These are phyloP conservation scores for Fusarium sp. DNA, from an alignment of 2,329 filamentous ascomycete species.

Conservation along the genomic window DNA sequence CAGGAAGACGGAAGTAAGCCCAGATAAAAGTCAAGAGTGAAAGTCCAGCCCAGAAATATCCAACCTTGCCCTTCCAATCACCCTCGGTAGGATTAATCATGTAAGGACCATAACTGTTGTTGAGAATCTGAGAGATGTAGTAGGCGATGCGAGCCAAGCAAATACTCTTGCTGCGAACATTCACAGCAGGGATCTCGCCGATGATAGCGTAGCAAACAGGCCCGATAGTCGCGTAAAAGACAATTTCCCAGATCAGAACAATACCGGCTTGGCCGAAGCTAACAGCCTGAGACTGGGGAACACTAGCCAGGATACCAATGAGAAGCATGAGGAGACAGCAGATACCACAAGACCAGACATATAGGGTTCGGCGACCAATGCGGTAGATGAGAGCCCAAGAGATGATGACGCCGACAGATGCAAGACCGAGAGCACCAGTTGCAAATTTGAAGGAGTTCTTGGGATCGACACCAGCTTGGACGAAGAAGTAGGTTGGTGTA, in stretches of 20 bases:
- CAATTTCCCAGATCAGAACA: constrained; percentile 57
- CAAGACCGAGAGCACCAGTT: constrained; percentile 54
- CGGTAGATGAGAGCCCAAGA: constrained; percentile 52
- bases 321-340: constrained; percentile 55
- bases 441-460: constrained; percentile 55
- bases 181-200: constrained; percentile 55
- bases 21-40: constrained; percentile 45
- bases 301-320: constrained; percentile 49
- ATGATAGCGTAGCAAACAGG: constrained; percentile 58
- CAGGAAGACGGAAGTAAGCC: constrained; percentile 51
- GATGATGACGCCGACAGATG: constrained; percentile 56
- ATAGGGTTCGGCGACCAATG: constrained; percentile 57
- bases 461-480: constrained; percentile 55
- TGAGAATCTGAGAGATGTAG: constrained; percentile 45
- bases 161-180: constrained; percentile 56
- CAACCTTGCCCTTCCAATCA: constrained; percentile 52
- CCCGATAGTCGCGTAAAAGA: constrained; percentile 57
- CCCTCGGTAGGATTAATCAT: constrained; percentile 50
- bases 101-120: constrained; percentile 48
- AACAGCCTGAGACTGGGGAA: constrained; percentile 35
- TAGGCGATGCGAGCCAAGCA: constrained; percentile 53
- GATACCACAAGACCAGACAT: constrained; percentile 53
- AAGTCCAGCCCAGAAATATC: constrained; percentile 49
- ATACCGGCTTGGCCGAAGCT: constrained; percentile 54
- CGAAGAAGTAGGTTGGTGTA: constrained; percentile 60